Evolutionary conservation across 2,329 filamentous ascomycete species (phyloP).

Genomic region (Tolypocladium endophyticum): DNA sequence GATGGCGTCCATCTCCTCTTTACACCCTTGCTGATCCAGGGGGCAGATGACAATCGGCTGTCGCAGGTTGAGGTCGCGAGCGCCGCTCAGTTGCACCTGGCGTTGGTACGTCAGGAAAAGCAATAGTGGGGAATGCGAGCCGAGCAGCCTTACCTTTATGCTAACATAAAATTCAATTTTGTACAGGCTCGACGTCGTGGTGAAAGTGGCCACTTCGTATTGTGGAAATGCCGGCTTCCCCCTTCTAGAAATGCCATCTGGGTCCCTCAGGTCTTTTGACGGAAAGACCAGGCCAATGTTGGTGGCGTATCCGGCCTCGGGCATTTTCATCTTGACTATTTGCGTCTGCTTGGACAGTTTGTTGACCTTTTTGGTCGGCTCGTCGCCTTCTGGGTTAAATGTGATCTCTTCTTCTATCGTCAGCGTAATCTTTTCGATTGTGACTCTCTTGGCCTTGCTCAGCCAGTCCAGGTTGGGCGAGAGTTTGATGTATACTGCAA

Average conservation of each 20-base stretch:
- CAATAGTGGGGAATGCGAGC: neutral
- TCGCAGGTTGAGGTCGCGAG: slow-evolving; percentile 77
- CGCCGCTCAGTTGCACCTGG: slow-evolving; percentile 78
- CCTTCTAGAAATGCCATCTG: slow-evolving; percentile 76
- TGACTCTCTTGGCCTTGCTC: slow-evolving; percentile 80
- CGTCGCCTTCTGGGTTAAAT: slow-evolving; percentile 96
- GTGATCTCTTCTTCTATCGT: slow-evolving; percentile 95
- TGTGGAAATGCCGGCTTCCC: slow-evolving; percentile 81
- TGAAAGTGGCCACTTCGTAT: slow-evolving; percentile 84
- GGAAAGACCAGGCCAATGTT: slow-evolving; percentile 89
- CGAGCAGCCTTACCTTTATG: slow-evolving; percentile 59
- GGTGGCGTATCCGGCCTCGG: slow-evolving; percentile 85
- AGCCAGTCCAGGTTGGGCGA: slow-evolving; percentile 89
- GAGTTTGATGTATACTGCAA: slow-evolving; percentile 91
- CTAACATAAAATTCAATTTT: slow-evolving; percentile 97
- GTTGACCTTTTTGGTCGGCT: slow-evolving; percentile 83
- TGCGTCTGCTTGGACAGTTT: slow-evolving; percentile 77
- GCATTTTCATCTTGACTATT: slow-evolving; percentile 70
- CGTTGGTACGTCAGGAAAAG: slow-evolving; percentile 7
- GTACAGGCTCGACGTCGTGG: slow-evolving; percentile 86
- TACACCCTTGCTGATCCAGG: slow-evolving; percentile 88
- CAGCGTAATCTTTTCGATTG: slow-evolving; percentile 88
- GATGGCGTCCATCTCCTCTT: slow-evolving; percentile 97
- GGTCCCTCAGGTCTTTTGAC: slow-evolving; percentile 75
- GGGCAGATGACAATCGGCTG: slow-evolving; percentile 95